Evolutionary conservation across 495 filamentous ascomycete species (phyloP).

Genomic region (Hypoxylon perforatum): DNA sequence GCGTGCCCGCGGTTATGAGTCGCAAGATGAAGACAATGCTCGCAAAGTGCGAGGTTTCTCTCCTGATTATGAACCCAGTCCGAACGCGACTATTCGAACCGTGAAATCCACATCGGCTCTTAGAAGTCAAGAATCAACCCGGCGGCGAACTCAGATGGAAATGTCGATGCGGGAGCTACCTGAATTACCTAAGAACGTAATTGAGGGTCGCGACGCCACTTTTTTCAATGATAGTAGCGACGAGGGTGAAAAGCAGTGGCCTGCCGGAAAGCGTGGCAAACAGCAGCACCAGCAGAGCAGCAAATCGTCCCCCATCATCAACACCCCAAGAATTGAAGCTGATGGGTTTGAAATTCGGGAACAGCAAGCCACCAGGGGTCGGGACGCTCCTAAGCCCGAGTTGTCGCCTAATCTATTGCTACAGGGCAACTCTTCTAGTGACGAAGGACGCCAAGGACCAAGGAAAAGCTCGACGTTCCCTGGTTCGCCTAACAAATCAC

Average conservation of each 20-base stretch:
- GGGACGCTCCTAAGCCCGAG: conserved; percentile 18
- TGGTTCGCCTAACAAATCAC: conserved; percentile 53
- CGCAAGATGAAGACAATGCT: conserved; percentile 40
- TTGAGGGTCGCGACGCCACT: conserved; percentile 33
- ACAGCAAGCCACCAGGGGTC: conserved; percentile 11
- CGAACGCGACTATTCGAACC: conserved; percentile 67
- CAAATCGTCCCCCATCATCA: conserved; percentile 15
- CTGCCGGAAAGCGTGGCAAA: conserved; percentile 8
- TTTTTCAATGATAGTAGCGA: conserved; percentile 49
- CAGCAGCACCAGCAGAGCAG: conserved; percentile 24
- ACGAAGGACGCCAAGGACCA: conserved; percentile 26
- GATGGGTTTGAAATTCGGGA: conserved; percentile 7
- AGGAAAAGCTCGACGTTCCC: conserved; percentile 39
- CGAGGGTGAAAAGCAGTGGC: conserved; percentile 36
- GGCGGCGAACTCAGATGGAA: conserved; percentile 39
- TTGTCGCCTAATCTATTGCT: conserved; percentile 28
- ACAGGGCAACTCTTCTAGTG: conserved; percentile 23
- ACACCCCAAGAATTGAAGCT: conserved; percentile 5
- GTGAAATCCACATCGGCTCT: conserved; percentile 57
- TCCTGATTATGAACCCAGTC: conserved; percentile 71
- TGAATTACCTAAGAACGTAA: conserved; percentile 35
- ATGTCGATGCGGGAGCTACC: conserved; percentile 36
- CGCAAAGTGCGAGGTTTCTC: conserved; percentile 65
- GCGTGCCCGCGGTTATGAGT: conserved; percentile 35
- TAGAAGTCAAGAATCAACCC: conserved; percentile 39